Base-by-base conservation (phyloP, 2,329 filamentous ascomycete species). In the Leptographium lundbergii region DNA sequence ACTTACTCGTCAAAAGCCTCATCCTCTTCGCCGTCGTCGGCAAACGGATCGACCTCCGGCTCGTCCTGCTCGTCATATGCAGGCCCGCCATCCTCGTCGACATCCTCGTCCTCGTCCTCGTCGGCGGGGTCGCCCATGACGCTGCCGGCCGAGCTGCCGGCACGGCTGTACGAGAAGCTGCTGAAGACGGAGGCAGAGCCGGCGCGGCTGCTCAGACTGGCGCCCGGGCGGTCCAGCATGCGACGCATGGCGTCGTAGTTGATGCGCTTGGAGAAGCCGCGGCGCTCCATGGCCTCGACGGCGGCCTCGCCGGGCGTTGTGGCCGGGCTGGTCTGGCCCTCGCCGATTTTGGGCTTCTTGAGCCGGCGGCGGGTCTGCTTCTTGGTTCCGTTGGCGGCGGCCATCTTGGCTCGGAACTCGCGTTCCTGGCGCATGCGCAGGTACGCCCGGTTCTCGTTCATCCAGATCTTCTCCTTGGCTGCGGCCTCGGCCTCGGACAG, bases 391-490 rank as follows among this genome's bases (percentile, higher is more conserved):
- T 62, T 63, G 39, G 62, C 62, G 3, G 62, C 62, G 10, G 64
- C 81, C 62, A 82, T 74, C 70, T 91, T 89, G 61, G 85, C 81
- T 47, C 87, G 82, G 59, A 95, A 86, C 7, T 87, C 79, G 71
- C 94, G 95, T 61, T 88, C 84, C 68, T 96, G 91, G 68, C 95
- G 87, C 55, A 85, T 81, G 10, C 92, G 88, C 47, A 99, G 78
- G 81, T 91, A 99, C 65, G 95, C 90, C 69, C 94, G 91, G 71
- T 99, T 97, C 69, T 91, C 86, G 61, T 92, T 91, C 51, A 95
- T 85, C 94, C 94, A 99, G 57, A 97, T 88, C 61, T 85, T 84
- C 70, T 96, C 91, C 70, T 96, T 97, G 68, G 91, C 82, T 39
- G 81, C 81, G 2, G 86, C 82, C 72, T 97, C 91, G 3, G 83